Conservation (phyloP, 2,329 filamentous ascomycete species). For the Fusarium sp. region DNA sequence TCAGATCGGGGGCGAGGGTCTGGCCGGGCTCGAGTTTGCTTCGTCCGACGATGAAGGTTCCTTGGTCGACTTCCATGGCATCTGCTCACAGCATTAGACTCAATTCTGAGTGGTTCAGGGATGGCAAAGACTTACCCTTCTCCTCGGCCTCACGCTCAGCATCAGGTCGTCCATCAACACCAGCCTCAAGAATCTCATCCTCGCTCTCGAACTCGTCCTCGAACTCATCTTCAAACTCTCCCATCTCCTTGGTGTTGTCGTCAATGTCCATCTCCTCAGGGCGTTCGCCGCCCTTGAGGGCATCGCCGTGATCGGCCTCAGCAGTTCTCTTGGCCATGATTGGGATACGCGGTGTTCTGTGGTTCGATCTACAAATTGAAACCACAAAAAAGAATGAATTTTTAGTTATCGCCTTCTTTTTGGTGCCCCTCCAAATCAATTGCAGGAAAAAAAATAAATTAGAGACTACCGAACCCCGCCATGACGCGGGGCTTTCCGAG, state of each 20-base stretch:
- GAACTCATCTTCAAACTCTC: slow-evolving; percentile 95
- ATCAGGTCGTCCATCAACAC: slow-evolving; percentile 91
- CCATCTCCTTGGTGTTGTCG: slow-evolving; percentile 66
- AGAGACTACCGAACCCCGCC: slow-evolving; percentile 34
- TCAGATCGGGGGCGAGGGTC: slow-evolving; percentile 87
- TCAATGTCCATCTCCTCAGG: slow-evolving; percentile 75
- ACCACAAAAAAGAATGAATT: slow-evolving; percentile 26
- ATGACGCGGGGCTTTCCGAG: slow-evolving; percentile 31
- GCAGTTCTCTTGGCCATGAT: slow-evolving; percentile 70
- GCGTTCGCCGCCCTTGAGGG: slow-evolving; percentile 68
- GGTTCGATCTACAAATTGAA: background rate
- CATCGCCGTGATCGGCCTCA: slow-evolving; percentile 56
- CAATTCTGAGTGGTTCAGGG: too few relatives aligned
- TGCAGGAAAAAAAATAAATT: slow-evolving; percentile 30
- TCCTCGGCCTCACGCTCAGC: slow-evolving; percentile 93
- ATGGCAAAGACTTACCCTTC: slow-evolving; percentile 56
- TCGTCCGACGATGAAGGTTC: slow-evolving; percentile 94
- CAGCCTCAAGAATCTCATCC: slow-evolving; percentile 93
- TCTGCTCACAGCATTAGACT: slow-evolving; percentile 51
- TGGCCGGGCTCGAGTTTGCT: slow-evolving; percentile 92
- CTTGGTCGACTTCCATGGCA: slow-evolving; percentile 92
- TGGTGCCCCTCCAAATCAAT: slow-evolving; percentile 33
- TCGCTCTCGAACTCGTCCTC: slow-evolving; percentile 89
- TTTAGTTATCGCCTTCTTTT: slow-evolving; percentile 21
- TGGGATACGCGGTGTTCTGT: background rate